phyloP scores from a whole-genome alignment of 495 filamentous ascomycete species.

The Penicillium cataractarum region DNA sequence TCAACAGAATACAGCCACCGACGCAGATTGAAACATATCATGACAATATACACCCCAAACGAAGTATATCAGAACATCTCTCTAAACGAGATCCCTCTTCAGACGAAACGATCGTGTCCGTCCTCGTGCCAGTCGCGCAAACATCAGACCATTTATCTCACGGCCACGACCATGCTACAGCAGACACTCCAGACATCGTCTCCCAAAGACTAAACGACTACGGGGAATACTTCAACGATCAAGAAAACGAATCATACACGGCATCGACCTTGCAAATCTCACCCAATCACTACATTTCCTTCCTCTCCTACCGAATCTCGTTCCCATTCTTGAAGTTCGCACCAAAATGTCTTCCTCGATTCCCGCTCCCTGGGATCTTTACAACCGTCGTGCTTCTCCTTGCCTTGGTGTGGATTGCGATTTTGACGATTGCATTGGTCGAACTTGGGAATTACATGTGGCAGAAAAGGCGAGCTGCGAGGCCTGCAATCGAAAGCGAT shows the following conservation, averaged over 20 bases:
- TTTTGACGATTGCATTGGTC: slow-evolving; percentile 31
- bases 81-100: slow-evolving; percentile 7
- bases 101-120: slow-evolving; percentile 13
- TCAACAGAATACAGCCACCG: slow-evolving; percentile 6
- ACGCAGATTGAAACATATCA: background rate
- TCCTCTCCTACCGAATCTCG: slow-evolving; percentile 23
- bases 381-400: slow-evolving; percentile 28
- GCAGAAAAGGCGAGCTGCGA: slow-evolving; percentile 5
- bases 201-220: slow-evolving; percentile 17
- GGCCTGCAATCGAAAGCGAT: background rate
- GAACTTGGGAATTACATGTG: slow-evolving; percentile 31
- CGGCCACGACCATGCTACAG: background rate
- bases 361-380: slow-evolving; percentile 22
- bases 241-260: slow-evolving; percentile 4
- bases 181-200: background rate
- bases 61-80: background rate
- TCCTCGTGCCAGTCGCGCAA: slow-evolving; percentile 16
- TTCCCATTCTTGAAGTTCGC: slow-evolving; percentile 21
- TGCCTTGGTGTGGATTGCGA: slow-evolving; percentile 31
- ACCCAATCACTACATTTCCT: slow-evolving; percentile 14
- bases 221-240: slow-evolving; percentile 17
- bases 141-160: background rate
- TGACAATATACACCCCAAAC: background rate
- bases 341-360: slow-evolving; percentile 7
- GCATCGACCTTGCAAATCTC: slow-evolving; percentile 7